A percentile compares a stretch with the other conserved stretches of the same genome.
Evolutionary conservation across 83 land plant species (phyloP).

Genomic region (Picea abies): DNA sequence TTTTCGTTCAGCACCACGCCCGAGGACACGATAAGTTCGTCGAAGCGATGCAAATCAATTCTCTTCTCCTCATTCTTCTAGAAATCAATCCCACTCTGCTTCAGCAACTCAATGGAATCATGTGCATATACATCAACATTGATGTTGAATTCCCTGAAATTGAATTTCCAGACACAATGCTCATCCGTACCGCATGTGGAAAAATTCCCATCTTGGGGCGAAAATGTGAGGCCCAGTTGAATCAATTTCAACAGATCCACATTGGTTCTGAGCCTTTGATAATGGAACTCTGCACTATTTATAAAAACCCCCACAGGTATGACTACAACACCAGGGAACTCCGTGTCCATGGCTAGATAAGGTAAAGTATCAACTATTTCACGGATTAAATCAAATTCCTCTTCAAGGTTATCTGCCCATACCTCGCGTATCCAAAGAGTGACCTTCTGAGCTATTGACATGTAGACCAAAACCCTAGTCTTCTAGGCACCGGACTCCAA

Average conservation of each 20-base stretch:
- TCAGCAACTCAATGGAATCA: constrained; percentile 36
- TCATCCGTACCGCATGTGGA: constrained; percentile 20
- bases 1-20: constrained; percentile 38
- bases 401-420: constrained; percentile 1
- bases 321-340: neutral
- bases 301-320: constrained; percentile 26
- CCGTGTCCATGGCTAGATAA: too few relatives aligned
- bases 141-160: constrained; percentile 39
- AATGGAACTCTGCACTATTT: constrained; percentile 24
- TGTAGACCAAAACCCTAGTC: too few relatives aligned
- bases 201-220: constrained; percentile 26
- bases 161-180: neutral
- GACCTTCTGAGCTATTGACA: neutral
- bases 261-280: constrained; percentile 25
- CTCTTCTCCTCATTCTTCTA: constrained; percentile 27
- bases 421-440: constrained; percentile 26
- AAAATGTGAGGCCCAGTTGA: constrained; percentile 43
- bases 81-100: constrained; percentile 40
- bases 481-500: neutral
- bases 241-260: constrained; percentile 40
- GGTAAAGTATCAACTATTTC: neutral
- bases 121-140: too few relatives aligned
- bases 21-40: constrained; percentile 44
- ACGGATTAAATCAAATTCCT: neutral
- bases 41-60: constrained; percentile 27